Percentiles rank a stretch among this genome's conserved stretches.
These are phyloP conservation scores for Ceratocystis albifundus DNA, from an alignment of 2,329 filamentous ascomycete genomes.

Conservation along the genomic window DNA sequence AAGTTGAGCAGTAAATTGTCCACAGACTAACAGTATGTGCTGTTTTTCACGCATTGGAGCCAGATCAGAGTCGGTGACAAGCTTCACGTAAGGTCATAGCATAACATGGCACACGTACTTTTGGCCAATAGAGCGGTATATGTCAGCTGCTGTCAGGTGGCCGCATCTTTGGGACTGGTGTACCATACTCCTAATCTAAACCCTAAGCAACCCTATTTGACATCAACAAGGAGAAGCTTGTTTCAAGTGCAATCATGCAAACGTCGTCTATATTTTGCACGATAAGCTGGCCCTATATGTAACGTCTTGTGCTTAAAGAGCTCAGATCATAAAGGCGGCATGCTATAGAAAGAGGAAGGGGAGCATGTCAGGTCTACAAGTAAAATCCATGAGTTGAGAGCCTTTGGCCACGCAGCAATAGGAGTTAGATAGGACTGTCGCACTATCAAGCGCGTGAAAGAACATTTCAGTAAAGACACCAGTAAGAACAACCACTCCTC, in stretches of 20 bases:
- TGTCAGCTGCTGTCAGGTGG: background rate
- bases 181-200: fast-evolving
- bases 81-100: conserved; percentile 4
- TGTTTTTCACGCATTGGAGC: background rate
- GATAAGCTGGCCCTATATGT: background rate
- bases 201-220: background rate
- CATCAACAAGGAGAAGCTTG: background rate
- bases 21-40: background rate
- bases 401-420: too few relatives aligned
- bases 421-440: background rate
- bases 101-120: background rate
- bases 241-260: background rate
- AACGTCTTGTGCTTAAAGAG: background rate
- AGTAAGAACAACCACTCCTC: background rate
- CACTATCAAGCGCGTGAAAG: background rate
- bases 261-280: background rate
- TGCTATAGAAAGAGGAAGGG: background rate
- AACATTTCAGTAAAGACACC: background rate
- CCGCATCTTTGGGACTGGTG: background rate
- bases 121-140: background rate
- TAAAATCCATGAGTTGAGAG: too few relatives aligned
- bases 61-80: conserved; percentile 11
- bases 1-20: background rate
- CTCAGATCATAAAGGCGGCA: background rate
- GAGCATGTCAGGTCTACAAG: too few relatives aligned